A percentile compares a stretch with the other conserved stretches of the same genome.
Evolutionary conservation across 2,329 filamentous ascomycete genomes (phyloP).

Genomic region (Lasiodiplodia gonubiensis): DNA sequence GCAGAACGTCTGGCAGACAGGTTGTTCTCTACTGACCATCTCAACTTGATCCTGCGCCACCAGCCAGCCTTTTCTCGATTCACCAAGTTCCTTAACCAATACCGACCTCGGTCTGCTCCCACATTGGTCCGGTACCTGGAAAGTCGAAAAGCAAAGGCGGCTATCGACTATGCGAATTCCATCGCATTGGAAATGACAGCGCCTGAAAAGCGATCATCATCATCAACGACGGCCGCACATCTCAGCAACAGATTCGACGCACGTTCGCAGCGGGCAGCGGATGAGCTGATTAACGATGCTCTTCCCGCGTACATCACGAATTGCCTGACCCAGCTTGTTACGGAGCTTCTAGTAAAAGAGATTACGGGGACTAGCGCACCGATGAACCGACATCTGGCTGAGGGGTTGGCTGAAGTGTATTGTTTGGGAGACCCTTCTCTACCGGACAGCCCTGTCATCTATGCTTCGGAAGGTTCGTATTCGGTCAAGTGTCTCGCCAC

Average conservation of each 20-base stretch:
- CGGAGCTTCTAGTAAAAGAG: constrained; percentile 67
- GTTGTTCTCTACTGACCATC: constrained; percentile 68
- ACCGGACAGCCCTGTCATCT: constrained; percentile 74
- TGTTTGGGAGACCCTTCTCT: constrained; percentile 74
- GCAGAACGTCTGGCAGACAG: constrained; percentile 64
- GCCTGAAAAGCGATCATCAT: constrained; percentile 54
- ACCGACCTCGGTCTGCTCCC: constrained; percentile 65
- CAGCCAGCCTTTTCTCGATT: constrained; percentile 66
- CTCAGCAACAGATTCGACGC: constrained; percentile 62
- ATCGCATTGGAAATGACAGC: constrained; percentile 57
- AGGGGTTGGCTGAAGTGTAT: constrained; percentile 75
- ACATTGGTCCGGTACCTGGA: constrained; percentile 72
- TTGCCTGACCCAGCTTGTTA: constrained; percentile 69
- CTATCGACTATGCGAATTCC: constrained; percentile 71
- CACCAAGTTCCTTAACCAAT: constrained; percentile 65
- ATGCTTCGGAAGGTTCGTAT: constrained; percentile 68
- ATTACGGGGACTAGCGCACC: constrained; percentile 68
- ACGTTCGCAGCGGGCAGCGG: constrained; percentile 65
- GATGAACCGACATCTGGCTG: constrained; percentile 67
- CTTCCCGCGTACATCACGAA: constrained; percentile 72
- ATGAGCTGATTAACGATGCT: constrained; percentile 67
- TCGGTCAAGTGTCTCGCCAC: background rate
- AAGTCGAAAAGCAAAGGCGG: constrained; percentile 69
- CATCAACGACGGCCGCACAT: constrained; percentile 45
- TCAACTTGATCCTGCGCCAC: constrained; percentile 67